These are phyloP conservation scores for Aspergillus haitiensis DNA, from an alignment of 495 filamentous ascomycete species.

Conservation along the genomic window DNA sequence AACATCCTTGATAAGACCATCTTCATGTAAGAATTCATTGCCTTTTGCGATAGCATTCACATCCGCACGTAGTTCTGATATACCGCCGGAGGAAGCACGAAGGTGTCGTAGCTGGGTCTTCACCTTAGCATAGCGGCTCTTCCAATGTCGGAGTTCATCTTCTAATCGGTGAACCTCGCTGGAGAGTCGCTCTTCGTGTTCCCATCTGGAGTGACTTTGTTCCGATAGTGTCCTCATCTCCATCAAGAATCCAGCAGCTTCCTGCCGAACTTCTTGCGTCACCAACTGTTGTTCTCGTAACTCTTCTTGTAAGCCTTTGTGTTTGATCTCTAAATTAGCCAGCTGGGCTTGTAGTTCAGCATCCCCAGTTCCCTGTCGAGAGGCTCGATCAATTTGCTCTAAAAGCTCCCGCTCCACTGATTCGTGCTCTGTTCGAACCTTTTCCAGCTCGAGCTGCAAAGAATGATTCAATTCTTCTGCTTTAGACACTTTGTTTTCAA, in stretches of 20 bases:
- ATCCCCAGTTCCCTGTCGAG: constrained; percentile 37
- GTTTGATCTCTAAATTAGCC: constrained; percentile 66
- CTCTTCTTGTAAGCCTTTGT: constrained; percentile 68
- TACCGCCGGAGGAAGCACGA: constrained; percentile 73
- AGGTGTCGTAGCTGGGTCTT: constrained; percentile 84
- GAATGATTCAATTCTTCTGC: constrained; percentile 75
- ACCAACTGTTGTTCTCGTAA: constrained; percentile 73
- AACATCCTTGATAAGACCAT: constrained; percentile 83
- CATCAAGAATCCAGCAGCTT: constrained; percentile 78
- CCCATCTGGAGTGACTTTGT: constrained; percentile 72
- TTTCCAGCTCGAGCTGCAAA: constrained; percentile 74
- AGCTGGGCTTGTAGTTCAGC: constrained; percentile 54
- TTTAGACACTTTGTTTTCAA: constrained; percentile 78
- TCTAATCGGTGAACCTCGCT: constrained; percentile 73
- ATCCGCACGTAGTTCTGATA: constrained; percentile 63
- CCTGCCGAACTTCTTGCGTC: constrained; percentile 84
- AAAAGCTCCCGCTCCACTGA: constrained; percentile 62
- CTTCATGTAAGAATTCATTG: constrained; percentile 65
- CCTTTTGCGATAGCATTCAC: constrained; percentile 63
- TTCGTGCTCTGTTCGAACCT: constrained; percentile 64
- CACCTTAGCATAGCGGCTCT: constrained; percentile 78
- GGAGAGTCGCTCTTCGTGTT: constrained; percentile 75
- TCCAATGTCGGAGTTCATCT: constrained; percentile 83
- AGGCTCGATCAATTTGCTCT: constrained; percentile 60
- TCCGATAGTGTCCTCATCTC: constrained; percentile 89